phyloP scores from a whole-genome alignment of 2,329 filamentous ascomycete genomes.

The Dactylella cylindrospora region DNA sequence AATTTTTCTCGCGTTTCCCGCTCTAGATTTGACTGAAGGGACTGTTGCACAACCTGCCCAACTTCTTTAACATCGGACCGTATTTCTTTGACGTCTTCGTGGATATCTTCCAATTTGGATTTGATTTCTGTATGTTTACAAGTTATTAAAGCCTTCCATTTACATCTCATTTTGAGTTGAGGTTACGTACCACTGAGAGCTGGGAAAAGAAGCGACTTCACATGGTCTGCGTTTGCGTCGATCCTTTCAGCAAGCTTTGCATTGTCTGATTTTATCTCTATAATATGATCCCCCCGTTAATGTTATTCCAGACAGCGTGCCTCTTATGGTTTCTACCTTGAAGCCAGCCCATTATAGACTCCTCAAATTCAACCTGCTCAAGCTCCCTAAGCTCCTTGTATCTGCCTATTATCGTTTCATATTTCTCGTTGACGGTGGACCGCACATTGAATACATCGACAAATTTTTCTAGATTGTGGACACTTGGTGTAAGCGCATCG shows the following conservation, averaged over 20 bases:
- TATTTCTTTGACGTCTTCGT: slow-evolving; percentile 8
- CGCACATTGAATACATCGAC: slow-evolving; percentile 15
- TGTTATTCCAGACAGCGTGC: no score
- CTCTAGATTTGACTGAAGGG: background rate
- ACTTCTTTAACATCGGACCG: slow-evolving; percentile 10
- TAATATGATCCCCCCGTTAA: no score
- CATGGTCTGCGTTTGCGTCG: background rate
- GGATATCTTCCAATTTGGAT: slow-evolving; percentile 11
- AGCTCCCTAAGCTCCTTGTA: slow-evolving; percentile 21
- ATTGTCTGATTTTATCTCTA: slow-evolving; percentile 21
- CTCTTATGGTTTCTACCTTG: slow-evolving; percentile 6
- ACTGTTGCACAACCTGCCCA: slow-evolving; percentile 9
- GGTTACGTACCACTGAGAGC: slow-evolving; percentile 4
- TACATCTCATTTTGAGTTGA: no score
- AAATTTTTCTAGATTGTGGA: slow-evolving; percentile 28
- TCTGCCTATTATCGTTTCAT: slow-evolving; percentile 19
- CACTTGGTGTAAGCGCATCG: background rate
- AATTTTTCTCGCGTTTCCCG: slow-evolving; percentile 1
- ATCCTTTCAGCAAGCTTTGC: slow-evolving; percentile 17
- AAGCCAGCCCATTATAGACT: slow-evolving; percentile 19
- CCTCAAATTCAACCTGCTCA: slow-evolving; percentile 21
- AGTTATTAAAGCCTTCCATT: no score
- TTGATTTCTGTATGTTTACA: slow-evolving; percentile 9
- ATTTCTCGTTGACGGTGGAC: slow-evolving; percentile 27
- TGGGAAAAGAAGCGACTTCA: slow-evolving; percentile 12